Percentiles rank a stretch among this genome's conserved stretches.
These are phyloP conservation scores for Colletotrichum acutatum DNA, from an alignment of 2,329 filamentous ascomycete species.

Conservation along the genomic window DNA sequence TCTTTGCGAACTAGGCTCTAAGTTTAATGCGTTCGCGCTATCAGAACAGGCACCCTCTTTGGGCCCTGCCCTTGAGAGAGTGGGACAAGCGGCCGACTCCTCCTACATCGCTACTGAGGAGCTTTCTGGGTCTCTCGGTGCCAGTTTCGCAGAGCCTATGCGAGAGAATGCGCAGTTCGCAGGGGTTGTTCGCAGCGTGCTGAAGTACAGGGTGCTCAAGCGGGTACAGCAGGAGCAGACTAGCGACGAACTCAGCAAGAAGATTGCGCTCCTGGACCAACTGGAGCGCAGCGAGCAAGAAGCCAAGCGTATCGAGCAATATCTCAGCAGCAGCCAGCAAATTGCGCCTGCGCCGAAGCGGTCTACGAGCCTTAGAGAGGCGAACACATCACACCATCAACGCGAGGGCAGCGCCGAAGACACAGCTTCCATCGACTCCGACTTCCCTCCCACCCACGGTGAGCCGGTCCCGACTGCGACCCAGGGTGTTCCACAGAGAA, in stretches of 20 bases:
- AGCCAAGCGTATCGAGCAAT: slow-evolving; percentile 92
- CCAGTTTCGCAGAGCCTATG: slow-evolving; percentile 97
- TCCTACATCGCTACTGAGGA: slow-evolving; percentile 97
- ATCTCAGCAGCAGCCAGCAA: slow-evolving; percentile 80
- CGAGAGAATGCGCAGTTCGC: slow-evolving; percentile 97
- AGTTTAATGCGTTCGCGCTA: slow-evolving; percentile 95
- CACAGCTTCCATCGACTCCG: slow-evolving; percentile 91
- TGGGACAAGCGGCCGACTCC: slow-evolving; percentile 93
- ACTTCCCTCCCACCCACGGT: slow-evolving; percentile 91
- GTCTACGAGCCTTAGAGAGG: slow-evolving; percentile 69
- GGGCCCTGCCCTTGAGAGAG: slow-evolving; percentile 90
- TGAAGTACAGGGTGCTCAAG: slow-evolving; percentile 92
- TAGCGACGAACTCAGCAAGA: slow-evolving; percentile 90
- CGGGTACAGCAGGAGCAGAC: slow-evolving; percentile 98
- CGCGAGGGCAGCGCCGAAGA: slow-evolving; percentile 74
- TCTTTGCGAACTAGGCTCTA: slow-evolving; percentile 91
- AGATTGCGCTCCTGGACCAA: slow-evolving; percentile 82
- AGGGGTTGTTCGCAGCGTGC: slow-evolving; percentile 87
- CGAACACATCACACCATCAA: slow-evolving; percentile 55
- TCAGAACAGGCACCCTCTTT: slow-evolving; percentile 91
- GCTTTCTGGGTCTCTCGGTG: slow-evolving; percentile 85
- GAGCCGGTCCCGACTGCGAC: slow-evolving; percentile 80
- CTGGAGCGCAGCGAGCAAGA: slow-evolving; percentile 95
- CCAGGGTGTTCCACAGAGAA: slow-evolving; percentile 73
- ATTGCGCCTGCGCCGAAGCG: slow-evolving; percentile 70